phyloP scores from a whole-genome alignment of 2,329 filamentous ascomycete species.

The Diaporthe aspalathi region DNA sequence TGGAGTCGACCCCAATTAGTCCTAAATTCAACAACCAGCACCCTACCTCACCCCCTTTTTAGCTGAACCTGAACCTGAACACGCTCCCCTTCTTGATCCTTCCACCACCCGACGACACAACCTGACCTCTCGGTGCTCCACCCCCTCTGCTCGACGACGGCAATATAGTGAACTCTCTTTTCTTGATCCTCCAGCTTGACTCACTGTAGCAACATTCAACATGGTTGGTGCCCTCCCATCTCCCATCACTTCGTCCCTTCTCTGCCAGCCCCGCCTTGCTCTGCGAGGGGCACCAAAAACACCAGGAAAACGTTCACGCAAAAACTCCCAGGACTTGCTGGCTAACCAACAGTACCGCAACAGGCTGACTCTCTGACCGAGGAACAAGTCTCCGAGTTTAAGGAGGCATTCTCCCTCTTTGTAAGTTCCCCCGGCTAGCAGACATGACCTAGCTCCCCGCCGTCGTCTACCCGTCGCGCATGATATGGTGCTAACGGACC shows the following conservation, averaged over 20 bases:
- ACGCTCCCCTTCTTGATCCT: slow-evolving; percentile 31
- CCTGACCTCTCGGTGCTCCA: slow-evolving; percentile 28
- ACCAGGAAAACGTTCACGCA: slow-evolving; percentile 9
- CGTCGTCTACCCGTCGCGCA: slow-evolving; percentile 8
- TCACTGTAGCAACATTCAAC: slow-evolving; percentile 27
- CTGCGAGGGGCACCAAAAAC: slow-evolving; percentile 36
- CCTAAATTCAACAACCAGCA: slow-evolving; percentile 27
- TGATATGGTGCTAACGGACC: slow-evolving; percentile 38
- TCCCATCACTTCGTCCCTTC: not conserved
- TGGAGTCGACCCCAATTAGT: slow-evolving; percentile 21
- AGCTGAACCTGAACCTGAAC: slow-evolving; percentile 33
- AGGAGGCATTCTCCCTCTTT: slow-evolving; percentile 99
- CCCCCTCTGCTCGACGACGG: slow-evolving; percentile 27
- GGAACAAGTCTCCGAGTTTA: slow-evolving; percentile 99
- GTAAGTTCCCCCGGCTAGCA: slow-evolving; percentile 68
- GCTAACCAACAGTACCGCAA: slow-evolving; percentile 41
- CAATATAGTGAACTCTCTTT: slow-evolving; percentile 6
- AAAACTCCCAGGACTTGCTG: slow-evolving; percentile 12
- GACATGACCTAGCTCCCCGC: slow-evolving; percentile 40
- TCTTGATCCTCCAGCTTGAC: not conserved
- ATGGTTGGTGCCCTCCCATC: slow-evolving; percentile 35
- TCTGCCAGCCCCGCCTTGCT: slow-evolving; percentile 33
- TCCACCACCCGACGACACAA: slow-evolving; percentile 35
- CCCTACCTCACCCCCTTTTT: slow-evolving; percentile 37
- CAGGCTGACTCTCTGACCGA: slow-evolving; percentile 98